These are phyloP conservation scores for Metschnikowia sp. DNA, from an alignment of 805 yeast species.

Conservation along the genomic window DNA sequence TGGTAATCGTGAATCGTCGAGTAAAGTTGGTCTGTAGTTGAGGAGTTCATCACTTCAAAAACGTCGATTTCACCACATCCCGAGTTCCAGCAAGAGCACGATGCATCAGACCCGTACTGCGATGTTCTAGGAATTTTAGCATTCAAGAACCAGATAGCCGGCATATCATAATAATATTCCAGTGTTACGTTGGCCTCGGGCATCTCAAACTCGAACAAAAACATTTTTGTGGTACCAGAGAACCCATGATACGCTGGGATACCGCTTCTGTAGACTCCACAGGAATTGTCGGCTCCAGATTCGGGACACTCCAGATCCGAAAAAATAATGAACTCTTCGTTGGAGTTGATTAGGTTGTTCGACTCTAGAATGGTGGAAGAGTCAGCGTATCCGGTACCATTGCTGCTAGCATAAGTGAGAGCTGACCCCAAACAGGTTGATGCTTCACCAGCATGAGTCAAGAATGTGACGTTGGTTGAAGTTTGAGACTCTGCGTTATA, in stretches of 20 bases:
- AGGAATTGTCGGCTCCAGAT: conserved; percentile 53
- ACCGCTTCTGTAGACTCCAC: conserved; percentile 75
- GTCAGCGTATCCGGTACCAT: conserved; percentile 51
- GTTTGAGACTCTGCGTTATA: conserved; percentile 49
- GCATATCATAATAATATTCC: conserved; percentile 51
- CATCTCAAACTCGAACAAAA: conserved; percentile 65
- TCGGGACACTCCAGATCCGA: conserved; percentile 56
- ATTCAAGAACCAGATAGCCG: conserved; percentile 75
- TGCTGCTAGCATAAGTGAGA: conserved; percentile 54
- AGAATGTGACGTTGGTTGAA: conserved; percentile 63
- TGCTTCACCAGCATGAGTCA: conserved; percentile 58
- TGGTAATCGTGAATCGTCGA: conserved; percentile 76
- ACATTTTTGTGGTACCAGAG: conserved; percentile 65
- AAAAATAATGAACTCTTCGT: conserved; percentile 57
- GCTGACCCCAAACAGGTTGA: conserved; percentile 69
- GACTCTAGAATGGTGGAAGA: conserved; percentile 46
- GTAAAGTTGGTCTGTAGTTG: conserved; percentile 53
- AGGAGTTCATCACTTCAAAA: conserved; percentile 67
- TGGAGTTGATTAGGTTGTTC: conserved; percentile 50
- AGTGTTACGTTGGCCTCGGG: conserved; percentile 48
- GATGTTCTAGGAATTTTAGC: conserved; percentile 73
- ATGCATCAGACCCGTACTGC: conserved; percentile 57
- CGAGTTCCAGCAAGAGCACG: conserved; percentile 73
- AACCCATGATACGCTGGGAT: conserved; percentile 75
- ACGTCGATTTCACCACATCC: conserved; percentile 82